Percentiles rank a stretch among this genome's conserved stretches.
Conservation (phyloP, 2,329 filamentous ascomycete genomes). For the Paradendryphiella salina region DNA sequence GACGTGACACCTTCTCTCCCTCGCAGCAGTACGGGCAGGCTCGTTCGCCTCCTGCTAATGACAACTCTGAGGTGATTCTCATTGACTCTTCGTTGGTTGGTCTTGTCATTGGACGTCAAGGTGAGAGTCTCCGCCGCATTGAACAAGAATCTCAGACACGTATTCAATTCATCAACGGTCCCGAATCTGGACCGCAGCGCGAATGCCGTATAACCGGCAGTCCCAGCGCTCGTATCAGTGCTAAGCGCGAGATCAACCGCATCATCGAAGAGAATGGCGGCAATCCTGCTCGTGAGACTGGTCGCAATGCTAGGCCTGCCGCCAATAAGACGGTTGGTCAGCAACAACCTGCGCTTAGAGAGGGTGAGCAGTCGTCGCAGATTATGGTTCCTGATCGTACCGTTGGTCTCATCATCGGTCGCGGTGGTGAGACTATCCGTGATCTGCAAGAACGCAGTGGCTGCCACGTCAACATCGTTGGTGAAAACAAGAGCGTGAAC, state of each 20-base stretch:
- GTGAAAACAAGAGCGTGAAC: constrained; percentile 90
- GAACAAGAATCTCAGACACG: constrained; percentile 80
- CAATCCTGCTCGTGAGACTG: constrained; percentile 47
- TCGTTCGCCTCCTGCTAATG: constrained; percentile 65
- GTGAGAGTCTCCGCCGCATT: constrained; percentile 84
- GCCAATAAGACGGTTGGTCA: constrained; percentile 39
- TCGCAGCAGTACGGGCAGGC: constrained; percentile 56
- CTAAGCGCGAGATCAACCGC: constrained; percentile 79
- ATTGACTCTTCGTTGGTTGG: constrained; percentile 87
- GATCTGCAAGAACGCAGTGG: constrained; percentile 88
- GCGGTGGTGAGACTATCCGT: constrained; percentile 88
- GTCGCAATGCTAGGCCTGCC: constrained; percentile 48
- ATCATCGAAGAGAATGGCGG: constrained; percentile 86
- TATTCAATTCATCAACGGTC: constrained; percentile 83
- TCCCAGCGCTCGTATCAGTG: constrained; percentile 70
- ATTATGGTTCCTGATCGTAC: constrained; percentile 95
- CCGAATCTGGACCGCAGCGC: constrained; percentile 72
- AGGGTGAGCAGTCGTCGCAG: constrained; percentile 83
- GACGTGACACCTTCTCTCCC: constrained; percentile 64
- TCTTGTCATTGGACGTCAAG: constrained; percentile 86
- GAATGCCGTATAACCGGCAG: constrained; percentile 85
- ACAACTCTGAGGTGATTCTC: constrained; percentile 78
- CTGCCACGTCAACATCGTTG: constrained; percentile 95
- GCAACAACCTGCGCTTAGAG: constrained; percentile 60
- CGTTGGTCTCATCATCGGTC: constrained; percentile 90